Evolutionary conservation across 441 rosid species (phyloP), one percentile per base, ranked within the genome.

Genomic region (Metrosideros polymorpha): DNA sequence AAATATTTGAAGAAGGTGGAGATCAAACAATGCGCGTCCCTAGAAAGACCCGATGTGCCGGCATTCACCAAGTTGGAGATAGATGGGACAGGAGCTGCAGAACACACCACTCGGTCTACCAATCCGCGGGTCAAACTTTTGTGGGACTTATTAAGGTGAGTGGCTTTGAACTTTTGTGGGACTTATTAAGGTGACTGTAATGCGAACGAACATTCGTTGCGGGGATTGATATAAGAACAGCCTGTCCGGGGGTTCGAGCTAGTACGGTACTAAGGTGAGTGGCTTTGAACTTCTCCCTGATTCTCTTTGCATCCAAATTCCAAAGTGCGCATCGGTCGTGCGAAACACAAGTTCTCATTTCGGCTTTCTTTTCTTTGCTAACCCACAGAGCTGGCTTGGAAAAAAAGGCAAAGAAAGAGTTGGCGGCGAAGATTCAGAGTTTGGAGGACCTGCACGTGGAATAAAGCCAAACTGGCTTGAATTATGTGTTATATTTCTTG

Each of bases 1-100:
- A 14, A 59, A 6, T 29, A 0, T 0, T 13, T 29, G 39, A 7
- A 7, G 9, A 3, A 59, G 0, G 39, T 0, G 0, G 39, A 59
- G 22, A 29, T 59, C 39, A 59, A 3, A 59, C 0, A 29, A 9
- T 57, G 63, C 71, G 2, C 0, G 39, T 59, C 22, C 71, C 3
- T 59, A 22, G 5, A 29, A 14, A 29, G 1, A 15, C 19, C 71
- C 3, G 22, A 29, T 59, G 1, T 14, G 71, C 18, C 39, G 3
- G 4, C 17, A 57, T 1, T 13, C 35, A n/a, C 32, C 8, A 3
- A 57, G 19, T 13, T 57, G 14, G 2, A 5, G 18, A 57, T 18
- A 12, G 19, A 57, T 13, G 0, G 2, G 14, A n/a, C 7, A 57
- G 63, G n/a, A n/a, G 8, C 17, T 57, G 32, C 15, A 27, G 6